A percentile compares a stretch with the other conserved stretches of the same genome.
Evolutionary conservation across 768 basidiomycete species (phyloP).

Genomic region (Rhodotorula sphaerocarpa): DNA sequence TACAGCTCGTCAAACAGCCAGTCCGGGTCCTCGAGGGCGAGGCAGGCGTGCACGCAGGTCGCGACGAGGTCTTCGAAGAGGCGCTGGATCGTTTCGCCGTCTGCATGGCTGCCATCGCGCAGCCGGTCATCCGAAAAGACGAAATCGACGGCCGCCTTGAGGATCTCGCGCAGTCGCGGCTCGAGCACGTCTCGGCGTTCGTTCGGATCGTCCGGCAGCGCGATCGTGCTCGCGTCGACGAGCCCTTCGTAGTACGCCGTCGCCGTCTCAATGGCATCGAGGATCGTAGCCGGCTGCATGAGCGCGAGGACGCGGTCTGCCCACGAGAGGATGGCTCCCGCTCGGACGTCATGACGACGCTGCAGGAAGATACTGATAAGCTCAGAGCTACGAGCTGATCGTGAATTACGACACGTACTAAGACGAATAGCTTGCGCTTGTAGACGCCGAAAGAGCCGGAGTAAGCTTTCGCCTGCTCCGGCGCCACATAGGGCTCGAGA

Average conservation of each 20-base stretch:
- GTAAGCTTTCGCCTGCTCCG: not conserved
- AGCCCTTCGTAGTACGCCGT: conserved; percentile 70
- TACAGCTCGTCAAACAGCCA: conserved; percentile 91
- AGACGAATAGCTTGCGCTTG: conserved; percentile 80
- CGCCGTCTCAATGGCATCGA: conserved; percentile 78
- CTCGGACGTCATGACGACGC: conserved; percentile 55
- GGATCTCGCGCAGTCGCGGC: conserved; percentile 66
- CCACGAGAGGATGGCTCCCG: conserved; percentile 86
- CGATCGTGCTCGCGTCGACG: conserved; percentile 62
- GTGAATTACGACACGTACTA: conserved; percentile 46
- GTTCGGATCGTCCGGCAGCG: conserved; percentile 62
- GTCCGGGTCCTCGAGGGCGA: conserved; percentile 69
- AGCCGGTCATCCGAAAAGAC: conserved; percentile 93
- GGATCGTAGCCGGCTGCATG: conserved; percentile 77
- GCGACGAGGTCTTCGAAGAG: conserved; percentile 81
- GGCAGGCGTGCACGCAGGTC: conserved; percentile 66
- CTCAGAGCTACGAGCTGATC: not conserved
- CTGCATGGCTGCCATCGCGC: conserved; percentile 74
- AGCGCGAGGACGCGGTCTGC: conserved; percentile 79
- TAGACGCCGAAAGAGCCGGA: conserved; percentile 67
- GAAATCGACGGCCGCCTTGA: conserved; percentile 78
- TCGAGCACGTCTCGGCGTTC: conserved; percentile 61
- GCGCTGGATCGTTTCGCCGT: conserved; percentile 58
- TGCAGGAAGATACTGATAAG: conserved; percentile 3
- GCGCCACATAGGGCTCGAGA: conserved; percentile 7